Evolutionary conservation across 129 eudicot genomes (phyloP), one percentile per base, ranked within the genome.

Genomic region (Flaveria linearis): DNA sequence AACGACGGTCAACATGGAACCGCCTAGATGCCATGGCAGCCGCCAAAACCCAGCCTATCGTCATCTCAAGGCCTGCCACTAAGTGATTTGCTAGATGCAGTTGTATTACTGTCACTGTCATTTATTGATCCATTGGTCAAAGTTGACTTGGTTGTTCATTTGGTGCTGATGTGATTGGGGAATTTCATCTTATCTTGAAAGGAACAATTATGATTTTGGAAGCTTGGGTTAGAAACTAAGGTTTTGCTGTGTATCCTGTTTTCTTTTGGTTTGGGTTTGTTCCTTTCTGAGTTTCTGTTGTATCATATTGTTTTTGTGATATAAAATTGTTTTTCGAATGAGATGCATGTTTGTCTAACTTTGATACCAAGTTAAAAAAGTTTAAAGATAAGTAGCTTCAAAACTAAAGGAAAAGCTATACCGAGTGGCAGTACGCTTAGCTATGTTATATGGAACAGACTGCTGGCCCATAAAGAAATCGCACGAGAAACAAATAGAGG

Each of bases 11-110:
- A 42, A 81, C 77, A 23, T 85, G 88, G 88, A 82, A 71, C 64
- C 86, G 84, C 69, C 71, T 85, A 55, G 88, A 85, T 81, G 85
- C 84, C 23, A 70, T 85, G 67, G 88, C 84, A 55, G 84, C 86
- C 53, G 43, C 84, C 41, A 81, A 85, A 55, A 69, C 39, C 13
- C 74, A 77, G 52, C 76, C 81, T 22, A 69, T 43, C 6, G 84
- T 83, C 49, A 72, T 81, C 43, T 81, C 87, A n/a, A 69, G 60
- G 61, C 57, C 81, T 65, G 72, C 80, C 76, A 74, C 69, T 53
- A 86, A 78, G 67, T 41, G 72, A 36, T 43, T 69, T 57, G 9
- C 71, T 7, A 36, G 76, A 2, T 77, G 69, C 58, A n/a, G 76
- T 70, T 82, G 81, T 74, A 64, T 42, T 28, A 10, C 72, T 11